Conservation (phyloP, 176 grass and related monocot species). For the Puya raimondii region DNA sequence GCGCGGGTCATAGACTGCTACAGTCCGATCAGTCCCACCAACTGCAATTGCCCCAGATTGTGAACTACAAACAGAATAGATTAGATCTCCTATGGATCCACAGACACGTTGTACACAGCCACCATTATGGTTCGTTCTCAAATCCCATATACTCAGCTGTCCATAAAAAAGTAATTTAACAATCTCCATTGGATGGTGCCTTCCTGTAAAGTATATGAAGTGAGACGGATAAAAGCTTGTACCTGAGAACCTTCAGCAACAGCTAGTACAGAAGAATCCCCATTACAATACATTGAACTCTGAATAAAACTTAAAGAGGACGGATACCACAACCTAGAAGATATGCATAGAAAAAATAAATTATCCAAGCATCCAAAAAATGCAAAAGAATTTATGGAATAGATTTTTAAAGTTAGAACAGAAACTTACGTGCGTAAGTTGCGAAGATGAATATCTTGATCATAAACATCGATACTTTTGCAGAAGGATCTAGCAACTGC, state of each 20-base stretch:
- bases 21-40: slow-evolving; percentile 73
- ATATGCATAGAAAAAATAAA: neutral
- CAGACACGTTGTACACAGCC: slow-evolving; percentile 61
- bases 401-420: neutral
- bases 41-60: slow-evolving; percentile 49
- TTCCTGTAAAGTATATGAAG: slow-evolving; percentile 2
- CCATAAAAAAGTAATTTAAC: slow-evolving; percentile 4
- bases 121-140: slow-evolving; percentile 76
- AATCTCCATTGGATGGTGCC: neutral
- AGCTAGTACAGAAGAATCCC: slow-evolving; percentile 44
- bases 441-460: slow-evolving; percentile 88
- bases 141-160: slow-evolving; percentile 88
- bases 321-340: slow-evolving; percentile 75
- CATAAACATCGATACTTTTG: slow-evolving; percentile 84
- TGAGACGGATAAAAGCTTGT: slow-evolving; percentile 12
- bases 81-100: slow-evolving; percentile 51
- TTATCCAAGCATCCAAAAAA: neutral
- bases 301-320: slow-evolving; percentile 60
- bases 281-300: slow-evolving; percentile 40
- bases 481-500: slow-evolving; percentile 78
- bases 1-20: slow-evolving; percentile 73
- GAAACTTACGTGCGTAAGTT: slow-evolving; percentile 67
- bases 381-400: neutral
- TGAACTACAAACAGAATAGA: slow-evolving; percentile 63
- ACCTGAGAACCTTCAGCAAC: slow-evolving; percentile 95